phyloP scores from a whole-genome alignment of 2,329 filamentous ascomycete species.

The Diplodia scrobiculata region DNA sequence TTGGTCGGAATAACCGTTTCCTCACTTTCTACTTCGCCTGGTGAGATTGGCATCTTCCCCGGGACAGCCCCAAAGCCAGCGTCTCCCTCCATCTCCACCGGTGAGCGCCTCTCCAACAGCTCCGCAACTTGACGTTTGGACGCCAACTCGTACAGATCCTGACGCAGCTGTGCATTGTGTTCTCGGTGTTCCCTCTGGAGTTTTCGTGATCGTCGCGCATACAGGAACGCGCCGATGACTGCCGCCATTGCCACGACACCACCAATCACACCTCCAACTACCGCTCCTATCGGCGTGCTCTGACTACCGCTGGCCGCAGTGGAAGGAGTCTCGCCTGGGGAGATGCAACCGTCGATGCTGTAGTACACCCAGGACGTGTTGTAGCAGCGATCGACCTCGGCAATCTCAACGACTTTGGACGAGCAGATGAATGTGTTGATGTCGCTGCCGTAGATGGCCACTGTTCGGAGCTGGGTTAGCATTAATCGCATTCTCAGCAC shows the following conservation, averaged over 20 bases:
- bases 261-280: too few species aligned
- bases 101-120: neutral
- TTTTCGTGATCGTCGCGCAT: neutral
- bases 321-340: neutral
- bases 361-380: constrained; percentile 20
- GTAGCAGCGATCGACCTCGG: neutral
- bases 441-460: too few species aligned
- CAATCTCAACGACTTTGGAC: neutral
- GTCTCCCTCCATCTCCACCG: constrained; percentile 8
- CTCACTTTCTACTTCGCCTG: neutral
- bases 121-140: neutral
- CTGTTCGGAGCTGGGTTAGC: too few species aligned
- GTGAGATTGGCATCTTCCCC: neutral
- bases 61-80: neutral
- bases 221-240: neutral
- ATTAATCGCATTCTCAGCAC: too few species aligned
- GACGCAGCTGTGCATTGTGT: neutral
- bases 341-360: constrained; percentile 32
- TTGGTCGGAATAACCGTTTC: neutral
- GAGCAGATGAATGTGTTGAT: too few species aligned
- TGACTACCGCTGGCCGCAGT: neutral
- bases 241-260: neutral
- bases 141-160: neutral
- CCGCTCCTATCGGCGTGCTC: neutral
- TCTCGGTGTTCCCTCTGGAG: neutral